phyloP scores from a whole-genome alignment of 345 rosid species.

The Citrus cavaleriei region DNA sequence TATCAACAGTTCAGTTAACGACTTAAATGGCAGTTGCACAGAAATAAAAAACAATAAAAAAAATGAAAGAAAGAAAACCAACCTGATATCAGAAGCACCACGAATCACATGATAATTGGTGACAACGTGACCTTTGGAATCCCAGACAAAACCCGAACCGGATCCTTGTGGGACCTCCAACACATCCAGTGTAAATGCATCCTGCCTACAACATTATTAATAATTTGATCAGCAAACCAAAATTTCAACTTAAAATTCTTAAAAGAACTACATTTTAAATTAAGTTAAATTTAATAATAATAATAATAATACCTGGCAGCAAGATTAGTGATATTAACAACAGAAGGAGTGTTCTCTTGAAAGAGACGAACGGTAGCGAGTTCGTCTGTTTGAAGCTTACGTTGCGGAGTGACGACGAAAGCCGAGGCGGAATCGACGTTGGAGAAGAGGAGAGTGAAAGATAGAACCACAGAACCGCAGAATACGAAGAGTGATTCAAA shows the following conservation, averaged over 20 bases:
- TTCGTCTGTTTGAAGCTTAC: slow-evolving; percentile 79
- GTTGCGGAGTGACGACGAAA: slow-evolving; percentile 60
- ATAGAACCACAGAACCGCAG: slow-evolving; percentile 68
- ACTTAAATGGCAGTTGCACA: neutral
- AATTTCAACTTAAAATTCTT: neutral
- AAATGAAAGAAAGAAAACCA: slow-evolving; percentile 6
- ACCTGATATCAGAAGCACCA: slow-evolving; percentile 98
- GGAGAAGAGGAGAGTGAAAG: slow-evolving; percentile 49
- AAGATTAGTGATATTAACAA: slow-evolving; percentile 90
- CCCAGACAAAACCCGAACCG: slow-evolving; percentile 97
- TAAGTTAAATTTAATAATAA: neutral
- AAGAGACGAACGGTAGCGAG: slow-evolving; percentile 91
- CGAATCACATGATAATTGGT: slow-evolving; percentile 96
- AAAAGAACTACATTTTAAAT: neutral
- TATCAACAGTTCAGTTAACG: too few species aligned
- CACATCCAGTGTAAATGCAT: slow-evolving; percentile 87
- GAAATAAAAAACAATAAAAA: neutral
- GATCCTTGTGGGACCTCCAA: slow-evolving; percentile 98
- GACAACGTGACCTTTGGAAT: slow-evolving; percentile 74
- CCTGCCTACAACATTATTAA: slow-evolving; percentile 54
- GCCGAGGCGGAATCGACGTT: slow-evolving; percentile 64
- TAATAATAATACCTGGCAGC: slow-evolving; percentile 52
- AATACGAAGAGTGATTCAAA: slow-evolving; percentile 48
- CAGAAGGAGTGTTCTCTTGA: slow-evolving; percentile 95
- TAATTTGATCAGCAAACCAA: neutral